Evolutionary conservation across 2,329 filamentous ascomycete genomes (phyloP).

Genomic region (Apiospora phragmitis): DNA sequence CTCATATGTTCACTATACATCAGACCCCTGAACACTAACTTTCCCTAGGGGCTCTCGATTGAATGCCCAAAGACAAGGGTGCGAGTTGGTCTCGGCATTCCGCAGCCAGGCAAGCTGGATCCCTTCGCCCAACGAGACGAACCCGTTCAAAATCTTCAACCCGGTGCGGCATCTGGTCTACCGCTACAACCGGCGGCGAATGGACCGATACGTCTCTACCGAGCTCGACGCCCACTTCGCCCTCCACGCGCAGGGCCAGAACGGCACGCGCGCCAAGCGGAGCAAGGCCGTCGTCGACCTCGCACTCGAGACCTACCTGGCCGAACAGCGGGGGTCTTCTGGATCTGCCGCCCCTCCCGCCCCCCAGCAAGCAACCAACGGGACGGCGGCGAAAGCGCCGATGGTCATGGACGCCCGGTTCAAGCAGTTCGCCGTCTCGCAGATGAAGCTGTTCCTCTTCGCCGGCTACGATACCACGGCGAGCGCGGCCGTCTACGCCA

Average conservation of each 20-base stretch:
- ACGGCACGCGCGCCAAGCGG: neutral
- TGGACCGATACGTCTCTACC: slow-evolving; percentile 27
- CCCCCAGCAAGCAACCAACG: neutral
- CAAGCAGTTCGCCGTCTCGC: slow-evolving; percentile 28
- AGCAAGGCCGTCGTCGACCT: slow-evolving; percentile 16
- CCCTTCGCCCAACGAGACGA: slow-evolving; percentile 17
- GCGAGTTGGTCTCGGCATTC: slow-evolving; percentile 20
- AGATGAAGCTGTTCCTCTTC: slow-evolving; percentile 39
- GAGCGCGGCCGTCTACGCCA: slow-evolving; percentile 34
- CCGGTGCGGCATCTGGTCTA: slow-evolving; percentile 19
- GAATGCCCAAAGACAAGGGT: slow-evolving; percentile 23
- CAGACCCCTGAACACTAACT: no score
- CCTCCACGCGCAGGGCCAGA: slow-evolving; percentile 18
- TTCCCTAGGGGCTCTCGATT: slow-evolving; percentile 22
- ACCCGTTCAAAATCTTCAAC: slow-evolving; percentile 19
- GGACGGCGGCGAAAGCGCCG: neutral
- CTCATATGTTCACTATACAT: slow-evolving; percentile 15
- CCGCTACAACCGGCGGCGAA: neutral
- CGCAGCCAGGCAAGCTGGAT: slow-evolving; percentile 20
- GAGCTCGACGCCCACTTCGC: slow-evolving; percentile 27
- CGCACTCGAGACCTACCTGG: neutral
- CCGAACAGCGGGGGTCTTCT: neutral
- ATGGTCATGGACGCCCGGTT: slow-evolving; percentile 6
- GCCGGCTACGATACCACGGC: slow-evolving; percentile 46
- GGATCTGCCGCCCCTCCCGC: neutral